Conservation (phyloP, 139 green algal genomes). For the Volvox africanus region DNA sequence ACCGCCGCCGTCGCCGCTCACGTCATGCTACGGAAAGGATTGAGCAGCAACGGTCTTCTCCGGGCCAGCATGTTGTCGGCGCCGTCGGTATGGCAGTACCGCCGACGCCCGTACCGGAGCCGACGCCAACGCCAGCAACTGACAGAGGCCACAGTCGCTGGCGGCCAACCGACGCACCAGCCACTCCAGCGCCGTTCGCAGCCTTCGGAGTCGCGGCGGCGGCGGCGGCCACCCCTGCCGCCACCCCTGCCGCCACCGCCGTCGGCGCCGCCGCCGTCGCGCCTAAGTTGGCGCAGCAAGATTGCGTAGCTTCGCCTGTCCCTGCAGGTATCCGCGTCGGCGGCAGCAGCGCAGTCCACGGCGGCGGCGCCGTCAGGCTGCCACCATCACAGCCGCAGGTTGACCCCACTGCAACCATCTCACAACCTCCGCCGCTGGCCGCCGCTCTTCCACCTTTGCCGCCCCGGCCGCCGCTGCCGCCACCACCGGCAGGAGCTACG, state of each 20-base stretch:
- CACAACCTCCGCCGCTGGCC: background rate
- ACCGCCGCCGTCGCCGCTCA: background rate
- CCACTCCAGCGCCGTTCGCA: slow-evolving; percentile 19
- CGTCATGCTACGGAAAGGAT: background rate
- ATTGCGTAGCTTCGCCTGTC: background rate
- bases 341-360: no score
- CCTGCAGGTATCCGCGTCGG: background rate
- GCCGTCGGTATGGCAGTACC: background rate
- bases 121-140: background rate
- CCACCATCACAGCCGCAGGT: background rate
- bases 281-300: background rate
- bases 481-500: background rate
- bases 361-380: background rate
- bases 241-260: no score
- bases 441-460: background rate
- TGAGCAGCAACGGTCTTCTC: background rate
- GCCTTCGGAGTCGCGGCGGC: slow-evolving; percentile 10
- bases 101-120: background rate
- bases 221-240: background rate
- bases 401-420: background rate
- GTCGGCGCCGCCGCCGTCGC: background rate
- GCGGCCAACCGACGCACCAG: background rate
- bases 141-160: background rate
- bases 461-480: background rate
- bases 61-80: background rate